A percentile compares a stretch with the other conserved stretches of the same genome.
Conservation (phyloP, 2,329 filamentous ascomycete genomes). For the Aureobasidium lini region DNA sequence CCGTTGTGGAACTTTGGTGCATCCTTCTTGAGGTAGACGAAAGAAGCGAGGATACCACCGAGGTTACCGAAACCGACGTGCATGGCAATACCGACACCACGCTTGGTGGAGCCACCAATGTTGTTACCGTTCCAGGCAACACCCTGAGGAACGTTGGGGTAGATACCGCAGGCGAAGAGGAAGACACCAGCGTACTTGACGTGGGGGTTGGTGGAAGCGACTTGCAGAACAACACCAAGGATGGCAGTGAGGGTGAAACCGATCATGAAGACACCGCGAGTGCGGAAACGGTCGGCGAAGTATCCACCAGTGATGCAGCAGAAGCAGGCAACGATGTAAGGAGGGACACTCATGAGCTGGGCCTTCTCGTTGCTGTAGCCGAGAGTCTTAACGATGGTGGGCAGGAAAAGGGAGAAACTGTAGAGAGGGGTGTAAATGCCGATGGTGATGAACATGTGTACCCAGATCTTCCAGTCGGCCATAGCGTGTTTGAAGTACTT, state of each 20-base stretch:
- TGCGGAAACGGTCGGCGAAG: constrained; percentile 23
- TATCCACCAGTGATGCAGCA: constrained; percentile 24
- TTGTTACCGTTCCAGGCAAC: constrained; percentile 56
- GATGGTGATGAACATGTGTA: constrained; percentile 35
- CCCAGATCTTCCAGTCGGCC: constrained; percentile 37
- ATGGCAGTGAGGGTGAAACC: constrained; percentile 17
- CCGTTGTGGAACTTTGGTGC: constrained; percentile 31
- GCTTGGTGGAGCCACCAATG: constrained; percentile 48
- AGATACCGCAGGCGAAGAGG: constrained; percentile 46
- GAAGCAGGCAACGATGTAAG: constrained; percentile 26
- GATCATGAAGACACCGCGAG: constrained; percentile 37
- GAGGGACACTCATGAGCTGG: constrained; percentile 24
- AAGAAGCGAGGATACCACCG: constrained; percentile 54
- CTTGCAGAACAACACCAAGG: constrained; percentile 30
- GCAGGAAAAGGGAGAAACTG: constrained; percentile 25
- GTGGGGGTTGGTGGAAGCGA: constrained; percentile 24
- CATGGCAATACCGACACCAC: constrained; percentile 50
- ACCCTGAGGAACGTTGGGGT: constrained; percentile 49
- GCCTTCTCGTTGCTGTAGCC: constrained; percentile 50
- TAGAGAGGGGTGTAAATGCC: constrained; percentile 22
- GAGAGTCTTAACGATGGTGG: constrained; percentile 54
- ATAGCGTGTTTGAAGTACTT: constrained; percentile 33
- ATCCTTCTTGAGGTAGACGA: constrained; percentile 36
- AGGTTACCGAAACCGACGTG: constrained; percentile 45
- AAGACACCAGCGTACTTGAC: constrained; percentile 33